Evolutionary conservation across 2,329 filamentous ascomycete genomes (phyloP).

Genomic region (Diaporthe citri): DNA sequence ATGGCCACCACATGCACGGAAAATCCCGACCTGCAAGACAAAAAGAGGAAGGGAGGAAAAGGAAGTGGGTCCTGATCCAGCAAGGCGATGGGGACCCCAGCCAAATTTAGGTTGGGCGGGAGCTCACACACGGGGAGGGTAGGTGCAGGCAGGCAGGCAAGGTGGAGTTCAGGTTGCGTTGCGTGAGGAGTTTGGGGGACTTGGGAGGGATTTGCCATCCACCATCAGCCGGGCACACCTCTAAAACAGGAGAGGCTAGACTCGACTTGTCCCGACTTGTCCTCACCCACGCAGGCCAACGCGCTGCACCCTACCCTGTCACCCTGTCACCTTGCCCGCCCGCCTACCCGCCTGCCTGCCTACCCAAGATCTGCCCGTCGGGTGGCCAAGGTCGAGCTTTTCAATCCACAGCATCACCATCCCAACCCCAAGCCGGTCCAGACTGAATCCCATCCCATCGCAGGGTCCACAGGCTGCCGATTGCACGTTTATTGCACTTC

Average conservation of each 20-base stretch:
- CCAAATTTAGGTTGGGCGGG: slow-evolving; percentile 32
- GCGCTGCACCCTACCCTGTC: slow-evolving; percentile 11
- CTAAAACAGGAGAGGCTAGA: slow-evolving; percentile 27
- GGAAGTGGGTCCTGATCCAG: neutral
- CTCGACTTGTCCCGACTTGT: slow-evolving; percentile 24
- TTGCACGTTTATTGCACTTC: neutral
- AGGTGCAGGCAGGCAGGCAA: neutral
- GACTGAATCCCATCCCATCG: slow-evolving; percentile 23
- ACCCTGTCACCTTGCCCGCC: neutral
- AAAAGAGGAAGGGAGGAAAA: neutral
- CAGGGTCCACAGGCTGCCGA: slow-evolving; percentile 19
- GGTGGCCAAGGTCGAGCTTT: slow-evolving; percentile 31
- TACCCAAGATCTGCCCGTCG: slow-evolving; percentile 29
- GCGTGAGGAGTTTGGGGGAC: slow-evolving; percentile 10
- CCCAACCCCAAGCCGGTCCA: slow-evolving; percentile 14
- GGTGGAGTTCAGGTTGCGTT: slow-evolving; percentile 4
- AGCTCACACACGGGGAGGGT: neutral
- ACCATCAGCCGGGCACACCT: neutral
- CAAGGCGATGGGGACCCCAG: slow-evolving; percentile 10
- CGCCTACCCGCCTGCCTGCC: neutral
- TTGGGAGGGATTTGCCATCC: slow-evolving; percentile 13
- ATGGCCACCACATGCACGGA: slow-evolving; percentile 12
- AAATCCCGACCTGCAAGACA: neutral
- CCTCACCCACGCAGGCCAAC: neutral
- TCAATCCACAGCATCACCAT: slow-evolving; percentile 35